Evolutionary conservation across 805 yeast genomes (phyloP), one percentile per base, ranked within the genome.

Genomic region (Scheffersomyces spartinae): DNA sequence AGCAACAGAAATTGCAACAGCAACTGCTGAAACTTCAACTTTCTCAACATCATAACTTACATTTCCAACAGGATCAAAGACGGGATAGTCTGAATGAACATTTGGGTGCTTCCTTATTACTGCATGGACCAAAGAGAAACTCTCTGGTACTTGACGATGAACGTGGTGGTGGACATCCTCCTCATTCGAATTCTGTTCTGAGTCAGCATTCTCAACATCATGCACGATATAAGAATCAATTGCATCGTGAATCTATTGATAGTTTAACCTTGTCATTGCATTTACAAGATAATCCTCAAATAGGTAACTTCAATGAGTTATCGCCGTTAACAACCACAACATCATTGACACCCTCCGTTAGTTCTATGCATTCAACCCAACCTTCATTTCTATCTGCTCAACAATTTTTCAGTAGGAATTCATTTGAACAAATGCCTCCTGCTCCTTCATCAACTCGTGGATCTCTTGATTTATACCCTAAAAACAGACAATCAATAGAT

Each of bases 271-370:
- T n/a, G n/a, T n/a, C n/a, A n/a, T 33, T 37, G 10, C 15, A 31
- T n/a, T 31, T 37, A 15, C 25, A 18, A 13, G 33, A 32, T 17
- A 24, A 30, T 21, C 40, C 36, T 29, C 12, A 28, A 9, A 31
- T 39, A 21, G 33, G 32, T 20, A 20, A 35, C 14, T 36, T 11
- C 15, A 24, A 37, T 24, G 67, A 59, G 10, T 36, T 60, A 22
- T 52, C 60, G 16, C 67, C 67, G 4, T 34, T 58, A 28, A 57
- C 67, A 6, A 59, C 67, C 4, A 55, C 64, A 7, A 58, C 65
- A 0, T 56, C 64, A 3, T 45, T 54, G 22, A 54, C 64, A 0
- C 64, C 61, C 1, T 57, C 64, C 8, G 43, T 55, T 3, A 45
- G 49, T 15, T 56, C 64, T 2, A 34, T 57, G 9, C 64, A 59